phyloP scores from a whole-genome alignment of 1,284 basidiomycete genomes.

The Fomes fomentarius region DNA sequence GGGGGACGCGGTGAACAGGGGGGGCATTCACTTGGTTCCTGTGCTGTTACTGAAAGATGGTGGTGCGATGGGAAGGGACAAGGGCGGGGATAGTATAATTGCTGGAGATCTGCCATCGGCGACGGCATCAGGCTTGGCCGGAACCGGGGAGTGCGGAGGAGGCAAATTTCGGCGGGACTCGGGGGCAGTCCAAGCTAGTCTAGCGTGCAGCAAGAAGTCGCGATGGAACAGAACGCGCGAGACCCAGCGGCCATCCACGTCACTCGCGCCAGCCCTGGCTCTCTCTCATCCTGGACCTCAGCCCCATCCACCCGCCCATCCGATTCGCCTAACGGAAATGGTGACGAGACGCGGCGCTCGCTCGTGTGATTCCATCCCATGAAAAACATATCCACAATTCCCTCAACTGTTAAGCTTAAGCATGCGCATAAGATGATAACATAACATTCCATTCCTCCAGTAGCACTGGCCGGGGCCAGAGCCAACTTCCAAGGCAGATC shows the following conservation, averaged over 20 bases:
- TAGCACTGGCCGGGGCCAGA: not conserved
- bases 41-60: not conserved
- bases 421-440: too few species aligned
- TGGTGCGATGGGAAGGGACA: not conserved
- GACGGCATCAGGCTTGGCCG: not conserved
- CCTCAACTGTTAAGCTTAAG: too few species aligned
- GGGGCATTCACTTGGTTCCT: not conserved
- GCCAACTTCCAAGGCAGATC: slow-evolving; percentile 2
- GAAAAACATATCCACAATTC: too few species aligned
- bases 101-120: not conserved
- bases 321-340: not conserved
- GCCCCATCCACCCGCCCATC: not conserved
- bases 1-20: not conserved
- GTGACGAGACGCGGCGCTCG: too few species aligned
- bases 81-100: not conserved
- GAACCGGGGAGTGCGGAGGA: not conserved
- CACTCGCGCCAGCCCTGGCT: not conserved
- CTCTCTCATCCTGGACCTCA: too few species aligned
- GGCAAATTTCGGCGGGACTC: not conserved
- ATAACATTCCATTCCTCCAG: too few species aligned
- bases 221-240: not conserved
- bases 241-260: not conserved
- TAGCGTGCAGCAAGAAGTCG: not conserved
- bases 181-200: not conserved
- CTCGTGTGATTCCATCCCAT: too few species aligned